Conservation (phyloP, 768 basidiomycete species). For the Myochromella boudieri region DNA sequence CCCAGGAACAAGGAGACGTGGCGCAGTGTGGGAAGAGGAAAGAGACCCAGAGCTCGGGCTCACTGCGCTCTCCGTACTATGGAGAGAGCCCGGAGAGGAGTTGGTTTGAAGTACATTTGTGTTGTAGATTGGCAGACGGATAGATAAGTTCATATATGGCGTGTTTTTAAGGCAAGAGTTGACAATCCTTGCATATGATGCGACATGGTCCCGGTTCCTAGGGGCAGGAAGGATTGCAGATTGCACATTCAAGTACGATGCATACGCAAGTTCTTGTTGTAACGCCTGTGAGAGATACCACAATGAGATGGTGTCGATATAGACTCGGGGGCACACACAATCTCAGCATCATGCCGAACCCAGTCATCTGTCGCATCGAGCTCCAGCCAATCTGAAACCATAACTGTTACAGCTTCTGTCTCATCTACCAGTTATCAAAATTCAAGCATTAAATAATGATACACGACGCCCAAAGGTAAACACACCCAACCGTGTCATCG, state of each 20-base stretch:
- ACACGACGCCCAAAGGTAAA: constrained; percentile 14
- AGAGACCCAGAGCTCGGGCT: constrained; percentile 9
- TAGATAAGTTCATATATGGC: constrained; percentile 76
- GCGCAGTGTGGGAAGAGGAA: constrained; percentile 24
- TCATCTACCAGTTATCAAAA: constrained; percentile 60
- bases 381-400: constrained; percentile 94
- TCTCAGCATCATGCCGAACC: constrained; percentile 94
- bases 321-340: constrained; percentile 51
- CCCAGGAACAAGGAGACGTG: constrained; percentile 38
- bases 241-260: constrained; percentile 86
- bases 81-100: constrained; percentile 21
- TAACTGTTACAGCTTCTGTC: constrained; percentile 65
- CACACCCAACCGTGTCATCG: constrained; percentile 84
- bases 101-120: constrained; percentile 55
- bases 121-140: constrained; percentile 83
- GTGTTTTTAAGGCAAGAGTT: constrained; percentile 70
- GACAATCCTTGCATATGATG: constrained; percentile 92
- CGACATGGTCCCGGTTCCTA: constrained; percentile 75
- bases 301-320: not conserved
- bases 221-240: constrained; percentile 89
- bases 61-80: constrained; percentile 16
- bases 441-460: not conserved
- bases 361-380: constrained; percentile 91
- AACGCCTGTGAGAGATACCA: constrained; percentile 61
- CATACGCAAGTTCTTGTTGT: constrained; percentile 89